Evolutionary conservation across 352 stramenopile genomes (phyloP).

Genomic region (Phytopythium helicoides): DNA sequence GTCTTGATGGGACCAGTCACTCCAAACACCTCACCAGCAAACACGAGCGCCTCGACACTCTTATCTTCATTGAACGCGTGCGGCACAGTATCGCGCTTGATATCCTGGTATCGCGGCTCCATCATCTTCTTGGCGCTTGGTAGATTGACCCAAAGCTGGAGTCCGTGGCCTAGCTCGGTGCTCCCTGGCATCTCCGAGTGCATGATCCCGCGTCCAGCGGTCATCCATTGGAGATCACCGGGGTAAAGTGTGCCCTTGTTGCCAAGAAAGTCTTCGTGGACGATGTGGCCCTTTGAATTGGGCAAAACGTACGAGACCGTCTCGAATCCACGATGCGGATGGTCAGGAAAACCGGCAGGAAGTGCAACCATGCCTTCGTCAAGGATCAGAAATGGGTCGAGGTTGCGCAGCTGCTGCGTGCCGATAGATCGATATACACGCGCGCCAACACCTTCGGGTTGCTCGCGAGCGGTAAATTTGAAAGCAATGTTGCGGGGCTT

Average conservation of each 20-base stretch:
- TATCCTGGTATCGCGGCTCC: constrained; percentile 48
- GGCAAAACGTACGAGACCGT: constrained; percentile 89
- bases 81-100: constrained; percentile 34
- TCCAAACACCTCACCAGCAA: constrained; percentile 46
- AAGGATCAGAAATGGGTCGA: constrained; percentile 54
- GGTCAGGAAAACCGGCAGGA: constrained; percentile 80
- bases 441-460: constrained; percentile 36
- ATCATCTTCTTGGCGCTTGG: constrained; percentile 30
- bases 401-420: constrained; percentile 18
- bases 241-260: constrained; percentile 38
- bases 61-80: constrained; percentile 34
- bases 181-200: constrained; percentile 47
- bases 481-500: constrained; percentile 17
- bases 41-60: constrained; percentile 44
- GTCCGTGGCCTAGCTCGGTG: constrained; percentile 17
- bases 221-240: constrained; percentile 59
- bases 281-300: constrained; percentile 63
- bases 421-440: constrained; percentile 33
- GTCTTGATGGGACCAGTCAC: constrained; percentile 34
- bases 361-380: constrained; percentile 36
- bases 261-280: constrained; percentile 77
- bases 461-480: constrained; percentile 29
- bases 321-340: constrained; percentile 91
- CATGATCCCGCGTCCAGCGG: constrained; percentile 36
- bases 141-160: constrained; percentile 57